A percentile compares a stretch with the other conserved stretches of the same genome.
These are phyloP conservation scores for Orbilia brochopaga DNA, from an alignment of 2,329 filamentous ascomycete species.

Conservation along the genomic window DNA sequence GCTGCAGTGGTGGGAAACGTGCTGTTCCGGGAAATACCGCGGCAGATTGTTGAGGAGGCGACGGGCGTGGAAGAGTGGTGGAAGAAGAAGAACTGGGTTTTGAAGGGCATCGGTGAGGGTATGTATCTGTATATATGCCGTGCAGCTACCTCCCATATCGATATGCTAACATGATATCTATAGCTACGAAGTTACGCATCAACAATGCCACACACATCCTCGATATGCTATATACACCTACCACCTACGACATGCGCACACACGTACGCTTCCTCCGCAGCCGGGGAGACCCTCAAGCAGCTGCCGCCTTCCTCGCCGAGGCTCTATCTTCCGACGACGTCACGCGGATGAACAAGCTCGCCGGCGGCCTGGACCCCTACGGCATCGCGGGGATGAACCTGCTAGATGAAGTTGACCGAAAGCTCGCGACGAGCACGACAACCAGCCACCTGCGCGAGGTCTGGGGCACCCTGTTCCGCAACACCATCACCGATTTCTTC, in stretches of 20 bases:
- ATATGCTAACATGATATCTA: not conserved
- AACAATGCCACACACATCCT: not conserved
- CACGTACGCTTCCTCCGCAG: slow-evolving; percentile 15
- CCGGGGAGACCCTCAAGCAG: not conserved
- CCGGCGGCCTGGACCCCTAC: too few relatives aligned
- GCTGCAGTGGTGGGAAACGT: slow-evolving; percentile 2
- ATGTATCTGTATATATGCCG: too few relatives aligned
- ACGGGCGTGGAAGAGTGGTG: not conserved
- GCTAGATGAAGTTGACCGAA: too few relatives aligned
- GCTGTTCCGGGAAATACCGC: slow-evolving; percentile 27
- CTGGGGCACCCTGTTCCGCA: too few relatives aligned
- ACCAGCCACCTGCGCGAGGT: too few relatives aligned
- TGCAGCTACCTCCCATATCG: not conserved
- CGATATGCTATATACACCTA: slow-evolving; percentile 1
- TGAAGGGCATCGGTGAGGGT: too few relatives aligned
- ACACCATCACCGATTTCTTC: too few relatives aligned
- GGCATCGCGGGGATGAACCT: too few relatives aligned
- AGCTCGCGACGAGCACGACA: too few relatives aligned
- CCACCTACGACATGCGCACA: slow-evolving; percentile 7
- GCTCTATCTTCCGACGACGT: too few relatives aligned
- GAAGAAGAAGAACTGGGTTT: not conserved
- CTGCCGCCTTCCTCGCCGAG: too few relatives aligned
- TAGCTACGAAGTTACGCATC: slow-evolving; percentile 4
- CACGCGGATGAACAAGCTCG: too few relatives aligned
- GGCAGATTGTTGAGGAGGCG: not conserved